Conservation (phyloP, 192 early-diverging fungal genomes). For the Coemansia sp. region DNA sequence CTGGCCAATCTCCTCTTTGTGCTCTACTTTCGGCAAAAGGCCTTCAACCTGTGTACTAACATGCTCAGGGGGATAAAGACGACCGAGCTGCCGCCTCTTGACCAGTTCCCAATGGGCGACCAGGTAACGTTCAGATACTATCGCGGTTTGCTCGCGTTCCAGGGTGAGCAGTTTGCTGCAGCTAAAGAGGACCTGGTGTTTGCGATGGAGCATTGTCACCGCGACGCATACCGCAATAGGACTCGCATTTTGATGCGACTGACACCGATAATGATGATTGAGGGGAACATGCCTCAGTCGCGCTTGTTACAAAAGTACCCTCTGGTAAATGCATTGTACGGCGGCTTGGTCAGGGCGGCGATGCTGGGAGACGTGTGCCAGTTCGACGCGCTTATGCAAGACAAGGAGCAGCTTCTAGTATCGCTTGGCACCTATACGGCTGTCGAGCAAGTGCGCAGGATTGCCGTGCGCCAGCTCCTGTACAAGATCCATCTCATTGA, state of each 20-base stretch:
- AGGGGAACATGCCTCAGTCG: constrained; percentile 70
- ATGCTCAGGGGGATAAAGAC: constrained; percentile 73
- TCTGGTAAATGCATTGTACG: constrained; percentile 63
- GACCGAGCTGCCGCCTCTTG: constrained; percentile 74
- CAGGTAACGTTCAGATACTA: constrained; percentile 88
- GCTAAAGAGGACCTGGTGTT: constrained; percentile 58
- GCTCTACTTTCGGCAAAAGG: constrained; percentile 80
- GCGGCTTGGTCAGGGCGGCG: constrained; percentile 66
- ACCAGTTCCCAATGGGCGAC: constrained; percentile 81
- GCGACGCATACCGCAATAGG: constrained; percentile 43
- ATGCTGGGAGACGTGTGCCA: constrained; percentile 68
- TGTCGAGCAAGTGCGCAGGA: constrained; percentile 72
- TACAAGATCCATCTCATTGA: constrained; percentile 70
- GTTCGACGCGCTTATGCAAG: constrained; percentile 71
- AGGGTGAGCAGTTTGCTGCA: constrained; percentile 75
- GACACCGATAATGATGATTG: constrained; percentile 75
- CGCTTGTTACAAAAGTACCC: constrained; percentile 67
- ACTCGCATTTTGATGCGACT: constrained; percentile 82
- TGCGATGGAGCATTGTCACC: constrained; percentile 53
- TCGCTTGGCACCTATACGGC: constrained; percentile 76
- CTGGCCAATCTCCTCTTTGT: constrained; percentile 85
- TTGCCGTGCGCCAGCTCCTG: constrained; percentile 78
- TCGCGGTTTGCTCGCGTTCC: constrained; percentile 83
- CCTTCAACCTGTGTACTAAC: constrained; percentile 80
- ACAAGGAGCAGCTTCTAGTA: constrained; percentile 64